Evolutionary conservation across 2,329 filamentous ascomycete genomes (phyloP), one percentile per base, ranked within the genome.

Genomic region (Beauveria medogensis): DNA sequence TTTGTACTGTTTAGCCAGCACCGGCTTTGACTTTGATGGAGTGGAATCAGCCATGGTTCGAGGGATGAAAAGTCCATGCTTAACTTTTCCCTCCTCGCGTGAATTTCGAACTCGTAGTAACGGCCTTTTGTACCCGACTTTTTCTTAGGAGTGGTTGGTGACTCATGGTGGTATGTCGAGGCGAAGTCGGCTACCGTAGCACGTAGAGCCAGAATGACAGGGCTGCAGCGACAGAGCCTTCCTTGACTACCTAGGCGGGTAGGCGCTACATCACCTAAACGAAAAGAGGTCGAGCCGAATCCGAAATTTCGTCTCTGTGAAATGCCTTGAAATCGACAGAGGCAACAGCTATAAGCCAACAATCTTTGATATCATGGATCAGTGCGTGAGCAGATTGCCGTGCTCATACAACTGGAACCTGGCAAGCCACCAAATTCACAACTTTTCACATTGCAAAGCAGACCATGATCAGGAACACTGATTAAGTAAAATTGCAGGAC

Each of bases 1-100:
- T 41, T 37, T 54, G 54, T 62, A 62, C 5, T 26, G 56, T 22
- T 62, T 48, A 12, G 34, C 55, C 10, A 58, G 48, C 2, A 50
- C 24, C 18, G 54, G 9, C 40, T 57, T 56, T 54, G 22, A 34
- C 14, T 44, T 22, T 9, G 43, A 12, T 26, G n/a, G 18, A 12
- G 22, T 43, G 24, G 46, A 18, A 9, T n/a, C 44, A 3, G 55
- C 30, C 55, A 57, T 57, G 44, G 44, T 8, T 44, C 26, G 28
- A 6, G 26, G 22, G 53, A 8, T 46, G 18, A 26, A 10, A n/a
- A 24, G 4, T 24, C 28, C 20, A 24, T 12, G 10, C 14, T 1
- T 12, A 46, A 20, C 22, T 51, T 37, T 34, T 9, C 16, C 20
- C 12, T 43, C 20, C 10, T n/a, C 14, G 34, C 34, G 14, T 54